These are phyloP conservation scores for Westerdykella aurantiaca DNA, from an alignment of 2,329 filamentous ascomycete species.

Conservation along the genomic window DNA sequence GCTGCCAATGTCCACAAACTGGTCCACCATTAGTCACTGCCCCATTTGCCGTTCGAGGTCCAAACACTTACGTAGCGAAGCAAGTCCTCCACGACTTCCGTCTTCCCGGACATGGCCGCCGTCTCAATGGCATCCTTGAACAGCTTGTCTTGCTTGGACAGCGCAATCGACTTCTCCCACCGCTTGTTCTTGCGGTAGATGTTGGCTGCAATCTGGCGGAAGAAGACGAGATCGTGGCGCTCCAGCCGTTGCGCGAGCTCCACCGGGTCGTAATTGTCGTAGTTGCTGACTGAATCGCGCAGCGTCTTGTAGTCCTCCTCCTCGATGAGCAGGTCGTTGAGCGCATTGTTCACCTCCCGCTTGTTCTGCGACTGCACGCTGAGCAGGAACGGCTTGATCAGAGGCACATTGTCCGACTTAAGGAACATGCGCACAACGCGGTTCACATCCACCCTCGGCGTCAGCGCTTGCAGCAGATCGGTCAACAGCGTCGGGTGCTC, in stretches of 20 bases:
- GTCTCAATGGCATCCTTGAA: constrained; percentile 99
- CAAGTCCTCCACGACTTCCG: constrained; percentile 89
- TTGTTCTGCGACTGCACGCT: constrained; percentile 98
- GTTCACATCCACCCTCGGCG: constrained; percentile 93
- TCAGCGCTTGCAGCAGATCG: constrained; percentile 87
- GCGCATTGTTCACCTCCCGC: constrained; percentile 93
- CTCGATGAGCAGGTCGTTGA: constrained; percentile 95
- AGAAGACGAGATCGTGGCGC: constrained; percentile 97
- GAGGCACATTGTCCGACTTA: constrained; percentile 93
- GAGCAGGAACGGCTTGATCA: constrained; percentile 98
- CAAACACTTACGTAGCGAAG: constrained; percentile 93
- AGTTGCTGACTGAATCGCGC: constrained; percentile 94
- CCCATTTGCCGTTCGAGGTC: background rate
- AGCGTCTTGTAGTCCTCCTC: constrained; percentile 99
- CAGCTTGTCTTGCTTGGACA: constrained; percentile 98
- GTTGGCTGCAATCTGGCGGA: constrained; percentile 94
- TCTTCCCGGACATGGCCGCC: constrained; percentile 82
- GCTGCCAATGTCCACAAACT: constrained; percentile 99
- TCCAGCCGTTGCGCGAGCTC: constrained; percentile 88
- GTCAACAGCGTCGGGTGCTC: constrained; percentile 93
- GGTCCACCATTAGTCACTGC: constrained; percentile 30
- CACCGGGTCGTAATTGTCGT: constrained; percentile 97
- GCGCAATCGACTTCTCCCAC: constrained; percentile 96
- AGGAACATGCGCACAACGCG: constrained; percentile 99
- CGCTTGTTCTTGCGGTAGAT: constrained; percentile 99